Percentiles rank a stretch among this genome's conserved stretches.
Conservation (phyloP, 306 rosid species). For the Castanea sativa region DNA sequence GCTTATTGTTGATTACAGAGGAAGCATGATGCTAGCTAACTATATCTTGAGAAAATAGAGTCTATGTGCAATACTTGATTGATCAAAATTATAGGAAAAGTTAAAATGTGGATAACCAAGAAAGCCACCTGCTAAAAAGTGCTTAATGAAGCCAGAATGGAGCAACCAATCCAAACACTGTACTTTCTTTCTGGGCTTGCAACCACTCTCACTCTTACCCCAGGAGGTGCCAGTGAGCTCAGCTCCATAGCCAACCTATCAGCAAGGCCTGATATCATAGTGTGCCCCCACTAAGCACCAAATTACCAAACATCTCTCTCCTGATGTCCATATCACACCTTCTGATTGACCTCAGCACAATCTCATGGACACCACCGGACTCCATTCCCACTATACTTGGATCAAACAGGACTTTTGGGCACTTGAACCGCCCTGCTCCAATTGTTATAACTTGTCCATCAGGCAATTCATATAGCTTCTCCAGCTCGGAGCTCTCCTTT, state of each 20-base stretch:
- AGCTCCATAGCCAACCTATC: background rate
- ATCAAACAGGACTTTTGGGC: background rate
- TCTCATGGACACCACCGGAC: background rate
- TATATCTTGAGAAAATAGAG: too few species aligned
- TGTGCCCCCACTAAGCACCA: background rate
- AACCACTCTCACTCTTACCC: background rate
- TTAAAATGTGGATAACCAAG: too few species aligned
- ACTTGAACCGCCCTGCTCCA: background rate
- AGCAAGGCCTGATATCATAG: background rate
- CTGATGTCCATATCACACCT: background rate
- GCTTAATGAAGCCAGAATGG: too few species aligned
- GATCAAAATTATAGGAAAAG: too few species aligned
- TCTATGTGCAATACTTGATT: too few species aligned
- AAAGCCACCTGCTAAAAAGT: too few species aligned
- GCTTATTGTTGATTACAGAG: too few species aligned
- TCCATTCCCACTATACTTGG: background rate
- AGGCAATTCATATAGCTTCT: background rate
- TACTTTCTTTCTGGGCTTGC: background rate
- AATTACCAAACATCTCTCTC: background rate
- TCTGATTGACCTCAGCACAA: background rate
- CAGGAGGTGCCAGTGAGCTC: background rate
- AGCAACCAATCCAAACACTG: too few species aligned
- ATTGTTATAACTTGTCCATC: background rate
- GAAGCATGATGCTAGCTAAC: too few species aligned
- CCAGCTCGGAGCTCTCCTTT: background rate